Evolutionary conservation across 345 rosid genomes (phyloP), one percentile per base, ranked within the genome.

Genomic region (Boechera retrofracta): DNA sequence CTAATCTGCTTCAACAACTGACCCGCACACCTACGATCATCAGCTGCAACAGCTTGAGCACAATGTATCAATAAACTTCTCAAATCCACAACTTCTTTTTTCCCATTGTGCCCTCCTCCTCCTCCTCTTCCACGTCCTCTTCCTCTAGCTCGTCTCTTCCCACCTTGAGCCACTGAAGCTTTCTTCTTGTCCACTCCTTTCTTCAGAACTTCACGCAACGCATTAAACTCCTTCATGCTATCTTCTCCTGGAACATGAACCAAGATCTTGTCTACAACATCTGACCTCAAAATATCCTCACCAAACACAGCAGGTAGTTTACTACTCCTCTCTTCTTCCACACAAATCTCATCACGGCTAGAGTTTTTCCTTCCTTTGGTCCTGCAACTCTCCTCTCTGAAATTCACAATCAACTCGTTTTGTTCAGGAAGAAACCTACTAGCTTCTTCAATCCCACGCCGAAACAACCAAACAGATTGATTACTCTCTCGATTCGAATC

Each of bases 41-140:
- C 90, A 18, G 88, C 77, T 4, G 99, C 97, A 83, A 89, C 87
- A 45, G 94, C 89, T 81, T 91, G 97, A 15, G 98, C 97, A 81
- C 98, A 96, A 57, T 81, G 85, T 79, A 89, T 85, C 77, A 93
- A 58, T 5, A 91, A 86, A 47, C 89, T 83, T 77, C 99, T 87
- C 80, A 93, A 85, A 80, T 96, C 99, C 69, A 93, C 88, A 55
- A 89, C 91, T 80, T 91, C 92, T 58, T 51, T 86, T 76, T 82
- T 89, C 71, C 81, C 87, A 26, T 63, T 83, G 42, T 80, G 86
- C 56, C 77, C 90, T 72, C 81, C 84, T 31, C 83, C 85, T 12
- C 88, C 84, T 45, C 88, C 85, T 65, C 82, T 66, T 2, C 69
- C 86, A 7, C 83, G 76, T 67, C 79, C 88, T 47, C 88, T 80